Conservation (phyloP, 208 protist species). For the Zelonia costaricensis region DNA sequence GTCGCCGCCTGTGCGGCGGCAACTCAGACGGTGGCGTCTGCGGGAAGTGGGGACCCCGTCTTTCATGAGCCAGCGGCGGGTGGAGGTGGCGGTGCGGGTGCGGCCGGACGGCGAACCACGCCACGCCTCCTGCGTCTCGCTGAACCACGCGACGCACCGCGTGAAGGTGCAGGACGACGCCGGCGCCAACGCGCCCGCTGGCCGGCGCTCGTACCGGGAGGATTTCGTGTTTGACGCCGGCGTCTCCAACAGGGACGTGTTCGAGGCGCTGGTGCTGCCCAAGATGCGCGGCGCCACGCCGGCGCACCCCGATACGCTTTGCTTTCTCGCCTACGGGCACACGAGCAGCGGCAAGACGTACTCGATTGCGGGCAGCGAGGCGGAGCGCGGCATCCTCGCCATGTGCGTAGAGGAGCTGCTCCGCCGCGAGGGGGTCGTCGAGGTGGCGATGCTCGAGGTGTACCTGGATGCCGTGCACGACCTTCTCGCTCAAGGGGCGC, state of each 20-base stretch:
- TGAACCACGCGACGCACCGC: conserved; percentile 17
- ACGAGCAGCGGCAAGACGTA: conserved; percentile 91
- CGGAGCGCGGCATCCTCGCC: conserved; percentile 71
- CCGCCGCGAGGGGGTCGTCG: conserved; percentile 66
- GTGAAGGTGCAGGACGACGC: conserved; percentile 28
- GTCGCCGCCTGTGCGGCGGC: too few relatives aligned
- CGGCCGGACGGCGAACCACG: conserved; percentile 29
- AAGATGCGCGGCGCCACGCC: conserved; percentile 56
- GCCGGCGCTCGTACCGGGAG: conserved; percentile 29
- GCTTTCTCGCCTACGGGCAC: conserved; percentile 89
- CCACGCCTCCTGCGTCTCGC: conserved; percentile 36
- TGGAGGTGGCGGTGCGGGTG: conserved; percentile 73
- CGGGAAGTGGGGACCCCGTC: too few relatives aligned
- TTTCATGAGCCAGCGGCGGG: conserved; percentile 41
- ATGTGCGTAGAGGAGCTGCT: conserved; percentile 73
- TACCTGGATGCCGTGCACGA: conserved; percentile 85
- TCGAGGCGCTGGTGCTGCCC: conserved; percentile 53
- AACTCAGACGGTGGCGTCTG: too few relatives aligned
- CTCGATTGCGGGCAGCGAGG: conserved; percentile 68
- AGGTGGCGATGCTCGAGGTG: conserved; percentile 87
- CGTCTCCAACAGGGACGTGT: conserved; percentile 63
- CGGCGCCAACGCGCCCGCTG: conserved; percentile 6
- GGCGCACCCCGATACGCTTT: conserved; percentile 76
- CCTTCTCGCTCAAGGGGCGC: conserved; percentile 64
- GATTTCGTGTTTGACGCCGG: conserved; percentile 46